These are phyloP conservation scores for Paramecium sonneborni DNA, from an alignment of 73 alveolate genomes.

Conservation along the genomic window DNA sequence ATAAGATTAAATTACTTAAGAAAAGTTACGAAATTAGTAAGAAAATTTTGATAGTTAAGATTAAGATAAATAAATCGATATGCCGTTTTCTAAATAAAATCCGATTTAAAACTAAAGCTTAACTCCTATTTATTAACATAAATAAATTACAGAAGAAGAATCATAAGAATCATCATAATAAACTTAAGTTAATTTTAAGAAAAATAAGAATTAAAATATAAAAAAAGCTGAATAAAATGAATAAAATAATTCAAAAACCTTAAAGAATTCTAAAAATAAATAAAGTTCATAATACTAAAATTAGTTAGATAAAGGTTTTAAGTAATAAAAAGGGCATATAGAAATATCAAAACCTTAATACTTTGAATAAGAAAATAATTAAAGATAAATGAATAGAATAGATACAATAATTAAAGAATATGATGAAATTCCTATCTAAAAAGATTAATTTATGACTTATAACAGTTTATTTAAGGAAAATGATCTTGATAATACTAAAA, in stretches of 20 bases:
- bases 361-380: neutral
- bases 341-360: neutral
- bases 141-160: neutral
- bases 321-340: neutral
- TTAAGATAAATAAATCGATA: neutral
- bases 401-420: neutral
- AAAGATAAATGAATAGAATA: neutral
- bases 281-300: neutral
- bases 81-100: neutral
- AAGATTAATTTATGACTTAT: neutral
- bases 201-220: neutral
- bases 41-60: neutral
- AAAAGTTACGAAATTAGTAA: neutral
- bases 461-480: neutral
- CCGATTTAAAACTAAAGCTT: neutral
- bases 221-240: neutral
- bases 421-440: neutral
- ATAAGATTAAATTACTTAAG: conserved; percentile 3
- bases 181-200: neutral
- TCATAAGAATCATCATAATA: neutral
- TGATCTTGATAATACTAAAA: conserved; percentile 37
- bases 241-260: neutral
- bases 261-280: neutral
- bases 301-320: neutral
- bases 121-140: neutral